These are phyloP conservation scores for Lasiodiplodia sp. DNA, from an alignment of 2,329 filamentous ascomycete genomes.

Conservation along the genomic window DNA sequence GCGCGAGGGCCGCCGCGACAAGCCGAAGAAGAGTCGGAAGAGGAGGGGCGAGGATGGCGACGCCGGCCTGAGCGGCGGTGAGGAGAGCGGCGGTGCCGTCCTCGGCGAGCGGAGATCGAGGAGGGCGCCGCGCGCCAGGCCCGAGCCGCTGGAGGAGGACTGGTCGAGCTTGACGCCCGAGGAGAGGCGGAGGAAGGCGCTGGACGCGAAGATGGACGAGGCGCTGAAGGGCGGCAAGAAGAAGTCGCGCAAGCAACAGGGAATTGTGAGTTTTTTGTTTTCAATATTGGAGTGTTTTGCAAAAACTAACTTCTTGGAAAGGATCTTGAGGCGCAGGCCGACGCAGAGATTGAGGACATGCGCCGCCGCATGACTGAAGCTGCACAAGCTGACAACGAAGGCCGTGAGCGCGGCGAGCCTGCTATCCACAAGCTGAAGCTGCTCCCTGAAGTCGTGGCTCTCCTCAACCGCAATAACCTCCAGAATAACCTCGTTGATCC, in stretches of 20 bases:
- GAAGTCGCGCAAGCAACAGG: constrained; percentile 78
- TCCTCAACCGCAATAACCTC: constrained; percentile 89
- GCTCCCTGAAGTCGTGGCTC: constrained; percentile 84
- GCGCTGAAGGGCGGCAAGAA: constrained; percentile 84
- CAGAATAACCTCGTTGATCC: constrained; percentile 87
- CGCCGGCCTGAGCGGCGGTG: constrained; percentile 41
- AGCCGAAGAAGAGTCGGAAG: constrained; percentile 59
- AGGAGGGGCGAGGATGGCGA: constrained; percentile 54
- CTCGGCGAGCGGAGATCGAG: constrained; percentile 60
- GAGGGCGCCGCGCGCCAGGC: constrained; percentile 48
- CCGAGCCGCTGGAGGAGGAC: constrained; percentile 62
- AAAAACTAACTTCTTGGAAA: constrained; percentile 47
- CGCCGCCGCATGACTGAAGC: constrained; percentile 90
- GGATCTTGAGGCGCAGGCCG: constrained; percentile 90
- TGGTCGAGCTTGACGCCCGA: constrained; percentile 84
- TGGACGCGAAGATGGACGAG: constrained; percentile 87
- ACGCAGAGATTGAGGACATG: constrained; percentile 86
- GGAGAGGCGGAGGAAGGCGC: constrained; percentile 82
- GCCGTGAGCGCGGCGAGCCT: constrained; percentile 78
- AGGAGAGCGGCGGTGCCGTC: not conserved
- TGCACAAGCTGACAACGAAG: constrained; percentile 83
- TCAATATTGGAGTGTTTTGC: not conserved
- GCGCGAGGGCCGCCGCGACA: constrained; percentile 67
- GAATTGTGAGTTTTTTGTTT: constrained; percentile 69
- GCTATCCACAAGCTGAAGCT: constrained; percentile 94